phyloP scores from a whole-genome alignment of 192 early-diverging fungal genomes.

The Umbelopsis sp. region DNA sequence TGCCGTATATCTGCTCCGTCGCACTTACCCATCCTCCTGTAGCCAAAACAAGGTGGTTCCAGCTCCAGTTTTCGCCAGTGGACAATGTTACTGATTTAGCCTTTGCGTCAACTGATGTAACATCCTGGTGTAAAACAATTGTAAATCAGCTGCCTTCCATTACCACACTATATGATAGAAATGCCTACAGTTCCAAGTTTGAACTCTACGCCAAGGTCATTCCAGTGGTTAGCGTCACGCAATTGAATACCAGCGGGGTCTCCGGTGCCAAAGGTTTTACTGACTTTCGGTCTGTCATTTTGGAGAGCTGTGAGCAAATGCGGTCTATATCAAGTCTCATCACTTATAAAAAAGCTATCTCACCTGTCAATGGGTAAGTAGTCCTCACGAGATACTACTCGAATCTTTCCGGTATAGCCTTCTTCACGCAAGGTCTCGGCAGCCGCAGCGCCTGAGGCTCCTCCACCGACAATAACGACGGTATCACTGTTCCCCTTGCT shows the following conservation, averaged over 20 bases:
- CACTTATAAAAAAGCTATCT: not conserved
- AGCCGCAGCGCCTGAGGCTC: constrained; percentile 49
- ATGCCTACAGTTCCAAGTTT: constrained; percentile 42
- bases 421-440: constrained; percentile 47
- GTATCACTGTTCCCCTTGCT: constrained; percentile 23
- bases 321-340: not conserved
- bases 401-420: constrained; percentile 48
- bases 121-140: not conserved
- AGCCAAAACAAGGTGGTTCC: constrained; percentile 50
- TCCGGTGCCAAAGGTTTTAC: constrained; percentile 46
- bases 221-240: constrained; percentile 43
- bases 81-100: constrained; percentile 42
- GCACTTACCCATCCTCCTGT: constrained; percentile 53
- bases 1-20: no score
- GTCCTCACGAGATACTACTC: constrained; percentile 47
- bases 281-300: constrained; percentile 52
- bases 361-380: constrained; percentile 59
- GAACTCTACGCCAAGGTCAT: constrained; percentile 46
- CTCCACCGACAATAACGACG: constrained; percentile 55
- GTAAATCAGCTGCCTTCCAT: no score
- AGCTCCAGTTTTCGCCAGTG: constrained; percentile 36
- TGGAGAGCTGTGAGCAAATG: not conserved
- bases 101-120: constrained; percentile 36
- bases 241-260: constrained; percentile 41
- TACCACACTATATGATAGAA: no score